Conservation (phyloP, 371 early-diverging fungal genomes). For the Haplosporangium sp. region DNA sequence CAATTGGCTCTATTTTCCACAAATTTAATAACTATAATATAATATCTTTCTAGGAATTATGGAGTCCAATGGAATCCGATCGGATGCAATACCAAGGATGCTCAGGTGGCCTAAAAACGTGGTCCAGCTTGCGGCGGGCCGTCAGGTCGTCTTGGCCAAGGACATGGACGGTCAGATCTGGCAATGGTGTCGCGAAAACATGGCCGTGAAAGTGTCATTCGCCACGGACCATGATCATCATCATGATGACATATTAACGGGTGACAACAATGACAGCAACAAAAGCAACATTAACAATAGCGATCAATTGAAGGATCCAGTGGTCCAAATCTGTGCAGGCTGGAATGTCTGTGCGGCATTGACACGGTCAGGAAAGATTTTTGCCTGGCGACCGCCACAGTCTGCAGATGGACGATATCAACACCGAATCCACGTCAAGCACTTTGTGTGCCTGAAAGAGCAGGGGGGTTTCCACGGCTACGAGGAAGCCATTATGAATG, state of each 20-base stretch:
- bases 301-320: constrained; percentile 9
- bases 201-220: constrained; percentile 23
- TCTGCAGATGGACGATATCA: constrained; percentile 31
- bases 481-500: constrained; percentile 12
- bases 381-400: constrained; percentile 36
- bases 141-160: constrained; percentile 42
- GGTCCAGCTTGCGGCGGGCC: constrained; percentile 28
- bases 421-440: constrained; percentile 22
- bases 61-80: constrained; percentile 30
- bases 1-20: not conserved
- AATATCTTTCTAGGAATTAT: constrained; percentile 30
- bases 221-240: not conserved
- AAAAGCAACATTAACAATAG: not conserved
- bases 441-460: constrained; percentile 23
- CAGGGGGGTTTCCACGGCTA: constrained; percentile 36
- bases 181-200: constrained; percentile 53
- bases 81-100: constrained; percentile 47
- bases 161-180: constrained; percentile 35
- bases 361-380: constrained; percentile 35
- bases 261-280: not conserved
- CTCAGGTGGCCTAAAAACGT: constrained; percentile 33
- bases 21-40: not conserved
- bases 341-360: constrained; percentile 49
- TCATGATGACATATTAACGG: not conserved
- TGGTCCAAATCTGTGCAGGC: constrained; percentile 33